Evolutionary conservation across 768 basidiomycete species (phyloP), one percentile per base, ranked within the genome.

Genomic region (Strobilomyces echinocephalus): DNA sequence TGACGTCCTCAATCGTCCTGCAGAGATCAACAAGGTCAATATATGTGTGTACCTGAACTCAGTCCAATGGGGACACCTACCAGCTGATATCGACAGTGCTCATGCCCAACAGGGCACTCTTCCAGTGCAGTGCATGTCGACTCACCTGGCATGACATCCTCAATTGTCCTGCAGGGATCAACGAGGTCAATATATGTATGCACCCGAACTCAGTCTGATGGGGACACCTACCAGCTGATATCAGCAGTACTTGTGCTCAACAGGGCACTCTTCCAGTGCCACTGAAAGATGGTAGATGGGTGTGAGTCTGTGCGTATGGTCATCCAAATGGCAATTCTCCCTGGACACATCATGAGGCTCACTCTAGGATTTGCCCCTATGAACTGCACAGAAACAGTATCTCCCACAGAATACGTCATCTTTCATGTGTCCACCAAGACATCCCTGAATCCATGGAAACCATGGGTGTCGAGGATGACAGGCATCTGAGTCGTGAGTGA

Each of bases 331-430:
- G 4, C 28, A 4, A 28, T 8, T 8, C 8, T 28, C 28, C n/a
- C n/a, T 24, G 2, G 9, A 34, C 33, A 10, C 33, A 12, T 5
- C 9, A 3, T 3, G 14, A 24, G 2, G 66, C 80, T 57, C 58
- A 88, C 87, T 70, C 88, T 75, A 1, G 88, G 89, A 64, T 88
- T 87, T 40, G 88, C 88, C 42, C 87, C 88, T 45, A 86, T 81
- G 57, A 91, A 91, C 47, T 75, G 73, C 14, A 78, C 84, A 10
- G 65, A 64, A 51, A 88, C 88, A 5, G 74, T 83, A 33, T 83
- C 75, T 14, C 85, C 84, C 8, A 72, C 75, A 36, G 61, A 65
- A 67, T 87, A 91, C 8, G 79, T 54, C 6, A 75, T 64, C 34
- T 58, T 64, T 11, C 72, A 64, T 46, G 85, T 85, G 64, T 89